Base-by-base conservation (phyloP, 306 rosid genomes). In the Pueraria montana region DNA sequence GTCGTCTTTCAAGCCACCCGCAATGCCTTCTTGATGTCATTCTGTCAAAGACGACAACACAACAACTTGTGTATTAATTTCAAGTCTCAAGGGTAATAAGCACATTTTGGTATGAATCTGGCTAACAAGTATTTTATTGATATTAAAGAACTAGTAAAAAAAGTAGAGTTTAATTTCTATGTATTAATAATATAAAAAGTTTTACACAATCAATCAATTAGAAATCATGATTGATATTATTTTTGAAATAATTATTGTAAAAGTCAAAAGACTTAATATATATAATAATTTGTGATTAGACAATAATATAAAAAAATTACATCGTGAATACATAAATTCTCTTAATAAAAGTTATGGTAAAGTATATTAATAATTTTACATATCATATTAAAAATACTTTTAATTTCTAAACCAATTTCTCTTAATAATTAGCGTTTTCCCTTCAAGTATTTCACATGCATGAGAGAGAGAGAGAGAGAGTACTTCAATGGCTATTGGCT, bases 11-110 rank as follows among this genome's bases (percentile, higher is more conserved):
- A 90, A 52, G 52, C 94, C 64, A 77, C 87, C 87, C 90, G 90
- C 80, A 96, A 81, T 8, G 97, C 98, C 84, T 90, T 92, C 90
- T 92, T 91, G 87, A 96, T 87, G 81, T 94, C 97, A 34, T 5
- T 80, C 98, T 95, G 86, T 73, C 71, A 79, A 74, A 83, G 52
- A 81, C 32, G 45, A 30, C 17, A 62, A 74, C 27, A 56, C 21
- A 81, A 24, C n/a, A 58, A 52, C 36, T 46, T 14, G 49, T 40
- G 4, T 40, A 38, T 36, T 49, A 75, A 73, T 53, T 70, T 83
- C 52, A 8, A 21, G 18, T 49, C 11, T 49, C 32, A 64, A 24
- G 24, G 61, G n/a, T 53, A 53, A 53, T 14, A 46, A 48, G 20
- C 56, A 49, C 56, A 16, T 17, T 16, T 49, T 17, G 53, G 34